Evolutionary conservation across 164 flowering plant genomes (phyloP).

Genomic region (Umbilicus rupestris): DNA sequence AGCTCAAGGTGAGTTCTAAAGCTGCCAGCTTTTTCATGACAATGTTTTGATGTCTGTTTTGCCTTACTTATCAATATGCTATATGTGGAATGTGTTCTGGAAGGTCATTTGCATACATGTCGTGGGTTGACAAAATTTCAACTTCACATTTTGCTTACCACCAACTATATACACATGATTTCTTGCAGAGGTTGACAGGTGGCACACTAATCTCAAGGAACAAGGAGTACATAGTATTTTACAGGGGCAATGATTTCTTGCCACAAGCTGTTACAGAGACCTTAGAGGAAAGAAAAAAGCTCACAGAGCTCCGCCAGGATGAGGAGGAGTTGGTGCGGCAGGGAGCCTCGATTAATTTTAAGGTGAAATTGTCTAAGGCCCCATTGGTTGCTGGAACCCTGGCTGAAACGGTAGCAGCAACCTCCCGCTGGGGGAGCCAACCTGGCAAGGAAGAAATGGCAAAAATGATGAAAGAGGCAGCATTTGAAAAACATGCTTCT

Average conservation of each 20-base stretch:
- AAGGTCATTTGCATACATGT: not conserved
- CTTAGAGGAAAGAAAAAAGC: slow-evolving; percentile 45
- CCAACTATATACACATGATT: slow-evolving; percentile 10
- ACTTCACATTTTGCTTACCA: not conserved
- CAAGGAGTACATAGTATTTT: slow-evolving; percentile 80
- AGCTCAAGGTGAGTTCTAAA: slow-evolving; percentile 54
- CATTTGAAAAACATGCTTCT: slow-evolving; percentile 48
- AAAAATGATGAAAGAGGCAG: slow-evolving; percentile 53
- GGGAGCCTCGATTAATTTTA: slow-evolving; percentile 21
- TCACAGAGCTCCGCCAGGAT: slow-evolving; percentile 36
- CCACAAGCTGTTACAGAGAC: slow-evolving; percentile 47
- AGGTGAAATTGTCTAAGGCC: slow-evolving; percentile 24
- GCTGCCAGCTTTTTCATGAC: not conserved
- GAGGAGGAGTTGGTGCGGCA: slow-evolving; percentile 73
- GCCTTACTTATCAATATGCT: not conserved
- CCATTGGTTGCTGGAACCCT: slow-evolving; percentile 85
- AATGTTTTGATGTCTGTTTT: not conserved
- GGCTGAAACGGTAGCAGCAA: slow-evolving; percentile 74
- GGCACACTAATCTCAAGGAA: slow-evolving; percentile 81
- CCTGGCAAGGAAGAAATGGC: slow-evolving; percentile 43
- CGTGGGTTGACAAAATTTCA: not conserved
- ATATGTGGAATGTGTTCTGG: not conserved
- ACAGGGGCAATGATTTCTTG: slow-evolving; percentile 88
- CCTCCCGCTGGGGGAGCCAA: slow-evolving; percentile 62
- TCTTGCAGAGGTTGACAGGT: slow-evolving; percentile 72